Evolutionary conservation across 805 yeast species (phyloP), one percentile per base, ranked within the genome.

Genomic region (Jamesozyma spencerorum): DNA sequence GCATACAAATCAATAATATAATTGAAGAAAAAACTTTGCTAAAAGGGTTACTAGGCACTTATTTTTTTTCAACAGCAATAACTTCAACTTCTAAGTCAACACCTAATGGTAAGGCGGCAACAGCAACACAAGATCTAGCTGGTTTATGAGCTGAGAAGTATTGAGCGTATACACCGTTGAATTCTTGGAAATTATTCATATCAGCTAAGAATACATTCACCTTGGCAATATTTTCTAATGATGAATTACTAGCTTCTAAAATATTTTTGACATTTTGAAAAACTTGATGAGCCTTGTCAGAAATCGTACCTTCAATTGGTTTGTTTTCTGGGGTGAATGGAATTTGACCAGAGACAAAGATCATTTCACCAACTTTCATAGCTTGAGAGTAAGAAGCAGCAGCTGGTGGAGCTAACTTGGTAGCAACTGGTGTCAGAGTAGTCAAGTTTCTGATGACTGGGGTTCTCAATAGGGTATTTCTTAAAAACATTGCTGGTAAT

Each of bases 331-430:
- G 73, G 31, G 87, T 85, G 70, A 77, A 75, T 43, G 96, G 97
- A 44, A 90, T 80, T 69, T 90, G 97, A 43, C 98, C 98, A 39
- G 95, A 84, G 43, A 90, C 87, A 62, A 82, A 90, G 60, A 90
- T 65, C 59, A 85, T 79, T 44, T 94, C 77, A 63, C 84, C 85
- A 54, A 78, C 94, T 66, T 83, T 86, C 62, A 88, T 75, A 34
- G 97, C 97, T 65, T 90, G 97, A 24, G 95, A 84, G 65, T 90
- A 90, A 10, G 95, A 79, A 32, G 96, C 97, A 31, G 95, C 96
- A 46, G 97, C 95, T 42, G 94, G 86, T 51, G 97, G 97, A 28
- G 96, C 95, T 49, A 69, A 70, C 49, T 77, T 71, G 38, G 95
- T 79, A 51, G 74, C 70, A 42, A 85, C 81, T 72, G 70, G 59